Evolutionary conservation across 179 eudicot genomes (phyloP), one percentile per base, ranked within the genome.

Genomic region (Pouteria campechiana): DNA sequence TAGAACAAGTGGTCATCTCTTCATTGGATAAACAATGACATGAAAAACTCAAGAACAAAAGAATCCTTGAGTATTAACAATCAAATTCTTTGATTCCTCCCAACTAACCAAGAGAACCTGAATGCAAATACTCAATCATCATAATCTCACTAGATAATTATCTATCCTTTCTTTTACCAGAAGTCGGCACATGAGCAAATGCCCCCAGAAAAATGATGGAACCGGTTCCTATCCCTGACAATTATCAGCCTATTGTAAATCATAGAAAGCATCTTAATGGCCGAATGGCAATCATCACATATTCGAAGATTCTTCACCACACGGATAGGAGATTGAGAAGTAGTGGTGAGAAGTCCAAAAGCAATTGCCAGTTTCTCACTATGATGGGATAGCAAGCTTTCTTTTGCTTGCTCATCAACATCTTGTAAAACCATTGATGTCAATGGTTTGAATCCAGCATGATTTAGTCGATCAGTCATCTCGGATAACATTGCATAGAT

Each of bases 401-500:
- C 74, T 54, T 75, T 75, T 70, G 42, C 52, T 19, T 72, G 73
- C 50, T 74, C 79, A 12, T 74, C 75, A 58, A 72, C 50, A 36
- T 74, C 77, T 33, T 74, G 62, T 16, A 65, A 63, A 38, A 81
- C 82, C 56, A 68, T 72, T 8, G 82, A 69, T 31, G 82, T 77
- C 51, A 74, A 82, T 3, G 75, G 59, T 4, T 65, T 65, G 54
- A 77, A 73, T n/a, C 92, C 92, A n/a, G 57, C 50, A 37, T 16
- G 11, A 19, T 54, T 61, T 34, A 81, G 37, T 25, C 65, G 66
- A 55, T 24, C 54, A 27, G 65, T 74, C 5, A 71, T 47, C 41
- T 76, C 92, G 42, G 73, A 75, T 33, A 74, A 55, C 92, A 65
- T 81, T 42, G 53, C 43, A 33, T 81, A 77, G 33, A 81, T 77